Conservation (phyloP, 2,329 filamentous ascomycete genomes). For the Fusarium beomiforme region DNA sequence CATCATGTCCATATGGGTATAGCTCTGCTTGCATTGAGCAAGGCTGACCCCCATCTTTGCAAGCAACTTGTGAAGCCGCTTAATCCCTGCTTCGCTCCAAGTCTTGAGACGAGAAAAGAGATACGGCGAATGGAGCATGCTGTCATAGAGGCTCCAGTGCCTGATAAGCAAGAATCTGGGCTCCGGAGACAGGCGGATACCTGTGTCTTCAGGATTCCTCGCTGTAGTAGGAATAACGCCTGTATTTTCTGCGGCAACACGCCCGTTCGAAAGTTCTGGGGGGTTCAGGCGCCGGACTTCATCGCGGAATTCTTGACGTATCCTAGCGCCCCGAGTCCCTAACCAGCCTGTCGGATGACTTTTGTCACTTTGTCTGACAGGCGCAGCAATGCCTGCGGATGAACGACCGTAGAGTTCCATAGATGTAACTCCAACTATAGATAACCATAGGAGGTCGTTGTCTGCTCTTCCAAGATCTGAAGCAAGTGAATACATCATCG, state of each 20-base stretch:
- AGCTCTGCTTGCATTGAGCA: slow-evolving; percentile 92
- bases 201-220: slow-evolving; percentile 87
- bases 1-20: slow-evolving; percentile 98
- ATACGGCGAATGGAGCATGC: slow-evolving; percentile 97
- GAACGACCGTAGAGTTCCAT: slow-evolving; percentile 91
- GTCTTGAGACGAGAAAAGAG: slow-evolving; percentile 91
- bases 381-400: slow-evolving; percentile 78
- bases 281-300: slow-evolving; percentile 95
- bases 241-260: slow-evolving; percentile 70
- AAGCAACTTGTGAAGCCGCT: slow-evolving; percentile 90
- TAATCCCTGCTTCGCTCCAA: slow-evolving; percentile 90
- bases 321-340: slow-evolving; percentile 81
- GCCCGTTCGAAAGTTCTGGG: slow-evolving; percentile 71
- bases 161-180: slow-evolving; percentile 91
- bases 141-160: slow-evolving; percentile 98
- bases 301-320: slow-evolving; percentile 87
- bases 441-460: slow-evolving; percentile 94
- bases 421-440: slow-evolving; percentile 94
- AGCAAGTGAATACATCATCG: slow-evolving; percentile 92
- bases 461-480: slow-evolving; percentile 96
- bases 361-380: slow-evolving; percentile 64
- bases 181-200: slow-evolving; percentile 92
- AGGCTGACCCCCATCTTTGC: slow-evolving; percentile 98
- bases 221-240: slow-evolving; percentile 92
- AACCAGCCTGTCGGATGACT: slow-evolving; percentile 77